Evolutionary conservation across 495 filamentous ascomycete genomes (phyloP), one percentile per base, ranked within the genome.

Genomic region (Penicillium atrosanguineum): DNA sequence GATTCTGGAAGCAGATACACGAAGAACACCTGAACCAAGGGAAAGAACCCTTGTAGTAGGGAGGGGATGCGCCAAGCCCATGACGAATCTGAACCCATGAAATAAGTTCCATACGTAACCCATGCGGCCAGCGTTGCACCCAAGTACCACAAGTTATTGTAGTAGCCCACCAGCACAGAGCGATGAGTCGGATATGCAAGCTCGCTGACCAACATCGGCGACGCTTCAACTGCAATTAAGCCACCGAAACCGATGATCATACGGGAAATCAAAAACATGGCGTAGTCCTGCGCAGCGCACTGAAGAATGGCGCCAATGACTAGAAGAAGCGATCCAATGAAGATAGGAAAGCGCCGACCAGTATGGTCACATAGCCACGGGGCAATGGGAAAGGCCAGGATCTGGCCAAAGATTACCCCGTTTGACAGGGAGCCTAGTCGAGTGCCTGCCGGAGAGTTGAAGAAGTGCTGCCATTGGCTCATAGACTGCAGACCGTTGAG

Each of bases 1-100:
- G 72, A 73, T 37, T 77, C 74, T 26, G 71, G 73, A 18, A 71
- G 61, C 67, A 75, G 23, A 51, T 64, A 76, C 23, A 77, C 56
- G 48, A 72, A 69, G 28, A 58, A 48, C 20, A 77, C 59, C 44
- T 75, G 73, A 29, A 75, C 44, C 40, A 75, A n/a, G 2, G 74
- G 71, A 16, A 69, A 69, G 25, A 45, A 61, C 0, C 28, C 52
- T 48, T 69, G 65, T 50, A 73, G 37, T 14, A 79, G 51, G 5
- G 69, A 64, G 0, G 73, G 72, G 19, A 73, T 55, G 16, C 76
- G 67, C 76, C 76, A 79, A 5, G 72, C 65, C 76, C 76, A 79
- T 34, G 31, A 34, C 12, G 31, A 1, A 14, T 56, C 38, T n/a
- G 26, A 36, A 1, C 45, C 40, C 31, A 47, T 44, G 14, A 55